Evolutionary conservation across 1,284 basidiomycete species (phyloP).

Genomic region (Albatrellus sp.): DNA sequence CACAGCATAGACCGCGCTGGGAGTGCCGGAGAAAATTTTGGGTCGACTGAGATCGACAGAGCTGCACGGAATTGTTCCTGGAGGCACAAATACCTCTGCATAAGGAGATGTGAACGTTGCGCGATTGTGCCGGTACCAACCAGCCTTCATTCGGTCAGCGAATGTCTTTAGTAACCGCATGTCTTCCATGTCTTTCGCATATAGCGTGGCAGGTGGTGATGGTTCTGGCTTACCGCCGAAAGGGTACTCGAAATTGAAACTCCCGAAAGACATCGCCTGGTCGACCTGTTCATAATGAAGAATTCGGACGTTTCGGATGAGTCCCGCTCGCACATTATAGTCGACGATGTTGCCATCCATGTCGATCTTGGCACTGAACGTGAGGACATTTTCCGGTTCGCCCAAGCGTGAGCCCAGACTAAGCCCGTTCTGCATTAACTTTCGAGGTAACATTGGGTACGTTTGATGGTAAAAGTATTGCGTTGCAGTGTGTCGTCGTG

Average conservation of each 20-base stretch:
- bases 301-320: conserved; percentile 58
- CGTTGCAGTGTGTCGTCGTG: conserved; percentile 37
- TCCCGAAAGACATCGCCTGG: conserved; percentile 28
- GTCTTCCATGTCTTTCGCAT: not conserved
- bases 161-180: not conserved
- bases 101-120: conserved; percentile 4
- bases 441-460: conserved; percentile 57
- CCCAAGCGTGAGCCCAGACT: conserved; percentile 31
- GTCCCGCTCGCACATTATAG: conserved; percentile 55
- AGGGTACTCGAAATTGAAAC: conserved; percentile 24
- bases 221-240: conserved; percentile 21
- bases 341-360: conserved; percentile 57
- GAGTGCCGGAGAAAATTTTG: conserved; percentile 41
- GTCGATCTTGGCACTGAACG: conserved; percentile 74
- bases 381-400: conserved; percentile 48
- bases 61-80: conserved; percentile 13
- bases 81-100: conserved; percentile 3
- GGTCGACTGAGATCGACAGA: conserved; percentile 14
- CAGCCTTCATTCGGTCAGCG: conserved; percentile 2
- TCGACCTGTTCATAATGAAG: conserved; percentile 68
- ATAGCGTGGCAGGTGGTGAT: not conserved
- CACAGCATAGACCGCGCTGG: conserved; percentile 37
- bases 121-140: conserved; percentile 2
- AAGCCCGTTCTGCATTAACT: conserved; percentile 34
- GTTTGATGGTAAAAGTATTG: conserved; percentile 58